Evolutionary conservation across 1,284 basidiomycete genomes (phyloP), one percentile per base, ranked within the genome.

Genomic region (Ceratobasidium sp.): DNA sequence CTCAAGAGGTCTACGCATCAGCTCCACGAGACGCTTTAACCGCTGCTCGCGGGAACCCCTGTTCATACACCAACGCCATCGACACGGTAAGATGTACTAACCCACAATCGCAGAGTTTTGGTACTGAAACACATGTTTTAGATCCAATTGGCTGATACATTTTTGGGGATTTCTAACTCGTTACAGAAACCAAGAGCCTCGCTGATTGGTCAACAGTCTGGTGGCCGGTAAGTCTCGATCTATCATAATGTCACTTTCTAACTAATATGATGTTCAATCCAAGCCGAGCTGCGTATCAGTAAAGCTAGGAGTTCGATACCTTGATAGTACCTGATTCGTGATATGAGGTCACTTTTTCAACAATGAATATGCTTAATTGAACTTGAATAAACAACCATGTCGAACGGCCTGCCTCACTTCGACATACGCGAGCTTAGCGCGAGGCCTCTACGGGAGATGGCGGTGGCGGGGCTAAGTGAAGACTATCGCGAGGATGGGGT

Each of bases 391-490:
- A 41, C 36, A 11, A 41, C 36, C 11, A 11, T 11, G 36, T 41
- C 6, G 36, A 11, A 41, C 36, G 11, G 36, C n/a, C n/a, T n/a
- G n/a, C n/a, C n/a, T n/a, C 36, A 41, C 11, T 4, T 71, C 72
- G 9, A 77, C 77, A 29, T 76, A n/a, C n/a, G n/a, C 79, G 31
- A 82, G 72, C 77, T 85, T 84, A 33, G 94, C 83, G 77, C 92
- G 89, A 0, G 95, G 85, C 24, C 87, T 85, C 77, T 93, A 82
- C 36, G n/a, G n/a, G n/a, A n/a, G n/a, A n/a, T n/a, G n/a, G n/a
- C n/a, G n/a, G n/a, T n/a, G n/a, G n/a, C n/a, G n/a, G n/a, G n/a
- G n/a, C n/a, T n/a, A n/a, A n/a, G n/a, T n/a, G n/a, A n/a, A n/a
- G n/a, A n/a, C n/a, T n/a, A n/a, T n/a, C n/a, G n/a, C n/a, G n/a